Evolutionary conservation across 768 basidiomycete genomes (phyloP).

Genomic region (Russula sp.): DNA sequence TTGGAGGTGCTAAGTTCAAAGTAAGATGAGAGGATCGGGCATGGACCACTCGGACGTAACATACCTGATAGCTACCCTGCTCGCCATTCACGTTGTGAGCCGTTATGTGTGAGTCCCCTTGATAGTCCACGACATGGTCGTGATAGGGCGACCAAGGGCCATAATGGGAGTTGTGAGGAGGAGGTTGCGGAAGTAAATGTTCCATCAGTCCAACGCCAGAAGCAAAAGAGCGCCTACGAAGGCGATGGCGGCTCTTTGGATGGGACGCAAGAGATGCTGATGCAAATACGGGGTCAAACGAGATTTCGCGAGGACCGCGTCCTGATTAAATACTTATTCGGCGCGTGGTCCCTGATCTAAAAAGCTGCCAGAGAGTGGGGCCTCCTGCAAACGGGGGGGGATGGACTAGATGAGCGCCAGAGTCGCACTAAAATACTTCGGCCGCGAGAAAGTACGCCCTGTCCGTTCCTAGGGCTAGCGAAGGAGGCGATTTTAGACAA

Average conservation of each 20-base stretch:
- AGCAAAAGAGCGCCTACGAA: background rate
- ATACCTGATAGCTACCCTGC: slow-evolving; percentile 5
- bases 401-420: background rate
- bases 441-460: background rate
- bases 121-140: background rate
- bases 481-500: background rate
- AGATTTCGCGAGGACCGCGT: background rate
- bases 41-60: background rate
- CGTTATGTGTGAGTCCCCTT: background rate
- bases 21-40: background rate
- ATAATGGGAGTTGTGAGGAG: background rate
- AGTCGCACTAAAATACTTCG: background rate
- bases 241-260: background rate
- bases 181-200: background rate
- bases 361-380: background rate
- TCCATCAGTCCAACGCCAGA: background rate
- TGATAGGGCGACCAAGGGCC: background rate
- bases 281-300: background rate
- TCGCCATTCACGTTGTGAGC: slow-evolving; percentile 5
- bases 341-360: slow-evolving; percentile 16
- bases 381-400: background rate
- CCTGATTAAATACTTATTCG: slow-evolving; percentile 10
- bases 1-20: background rate
- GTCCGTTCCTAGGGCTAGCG: slow-evolving; percentile 9
- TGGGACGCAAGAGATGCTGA: background rate